These are phyloP conservation scores for Candida odintsovae DNA, from an alignment of 805 yeast species.

Conservation along the genomic window DNA sequence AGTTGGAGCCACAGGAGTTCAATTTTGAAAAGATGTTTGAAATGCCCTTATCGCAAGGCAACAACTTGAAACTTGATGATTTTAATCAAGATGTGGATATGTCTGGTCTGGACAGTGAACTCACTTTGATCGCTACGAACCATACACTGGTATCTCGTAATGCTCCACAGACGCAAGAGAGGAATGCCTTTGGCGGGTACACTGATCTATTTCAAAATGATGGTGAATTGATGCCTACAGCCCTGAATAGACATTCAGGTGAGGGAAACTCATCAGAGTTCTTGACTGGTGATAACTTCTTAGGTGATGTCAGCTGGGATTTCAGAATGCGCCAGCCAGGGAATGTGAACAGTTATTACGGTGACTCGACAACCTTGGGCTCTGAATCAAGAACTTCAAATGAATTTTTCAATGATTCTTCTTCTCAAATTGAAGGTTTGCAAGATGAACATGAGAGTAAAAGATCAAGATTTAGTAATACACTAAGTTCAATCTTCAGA, in stretches of 20 bases:
- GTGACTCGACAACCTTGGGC: slow-evolving; percentile 19
- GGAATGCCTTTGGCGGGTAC: neutral
- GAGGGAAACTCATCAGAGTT: neutral
- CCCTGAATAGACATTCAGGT: neutral
- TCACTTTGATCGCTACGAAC: neutral
- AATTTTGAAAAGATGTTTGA: neutral
- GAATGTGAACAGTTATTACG: slow-evolving; percentile 10
- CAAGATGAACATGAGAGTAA: slow-evolving; percentile 6
- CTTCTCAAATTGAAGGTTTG: slow-evolving; percentile 3
- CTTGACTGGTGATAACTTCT: neutral
- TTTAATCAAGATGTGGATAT: neutral
- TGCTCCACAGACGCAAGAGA: neutral
- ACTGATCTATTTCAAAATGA: neutral
- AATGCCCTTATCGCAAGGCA: neutral
- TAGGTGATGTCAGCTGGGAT: slow-evolving; percentile 11
- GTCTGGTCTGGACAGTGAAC: neutral
- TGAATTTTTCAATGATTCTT: slow-evolving; percentile 19
- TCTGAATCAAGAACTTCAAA: slow-evolving; percentile 25
- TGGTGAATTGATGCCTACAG: neutral
- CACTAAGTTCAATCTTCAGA: slow-evolving; percentile 21
- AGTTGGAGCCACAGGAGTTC: neutral
- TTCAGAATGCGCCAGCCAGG: slow-evolving; percentile 3
- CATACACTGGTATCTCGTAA: neutral
- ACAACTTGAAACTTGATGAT: neutral
- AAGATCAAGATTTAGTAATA: slow-evolving; percentile 20